Percentiles rank a stretch among this genome's conserved stretches.
These are phyloP conservation scores for Xylaria sp. DNA, from an alignment of 2,329 filamentous ascomycete genomes.

Conservation along the genomic window DNA sequence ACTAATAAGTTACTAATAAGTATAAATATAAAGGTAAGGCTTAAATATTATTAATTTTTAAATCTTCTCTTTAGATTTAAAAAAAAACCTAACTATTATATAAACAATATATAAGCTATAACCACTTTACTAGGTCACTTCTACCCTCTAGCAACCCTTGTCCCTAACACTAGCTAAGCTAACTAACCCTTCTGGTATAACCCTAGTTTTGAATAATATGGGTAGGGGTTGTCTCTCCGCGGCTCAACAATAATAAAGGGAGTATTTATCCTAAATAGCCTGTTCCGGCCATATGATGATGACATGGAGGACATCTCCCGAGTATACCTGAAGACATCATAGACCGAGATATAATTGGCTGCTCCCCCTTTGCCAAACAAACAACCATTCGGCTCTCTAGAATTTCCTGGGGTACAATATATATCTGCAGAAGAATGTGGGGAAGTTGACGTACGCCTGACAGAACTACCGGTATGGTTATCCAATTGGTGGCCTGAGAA, in stretches of 20 bases:
- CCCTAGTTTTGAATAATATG: background rate
- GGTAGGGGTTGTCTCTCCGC: background rate
- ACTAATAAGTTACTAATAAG: too few relatives aligned
- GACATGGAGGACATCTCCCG: conserved; percentile 29
- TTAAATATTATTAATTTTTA: too few relatives aligned
- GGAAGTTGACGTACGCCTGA: conserved; percentile 34
- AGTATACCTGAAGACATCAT: conserved; percentile 7
- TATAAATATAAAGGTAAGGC: too few relatives aligned
- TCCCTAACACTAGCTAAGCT: too few relatives aligned
- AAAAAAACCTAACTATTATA: too few relatives aligned
- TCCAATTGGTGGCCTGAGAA: conserved; percentile 15
- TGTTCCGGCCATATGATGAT: conserved; percentile 36
- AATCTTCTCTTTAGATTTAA: too few relatives aligned
- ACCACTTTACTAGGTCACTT: too few relatives aligned
- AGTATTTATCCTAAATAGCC: conserved; percentile 45
- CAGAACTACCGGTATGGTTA: conserved; percentile 15
- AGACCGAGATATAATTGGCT: conserved; percentile 18
- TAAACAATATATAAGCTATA: too few relatives aligned
- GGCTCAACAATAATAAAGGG: background rate
- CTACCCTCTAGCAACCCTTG: too few relatives aligned
- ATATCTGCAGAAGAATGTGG: conserved; percentile 30
- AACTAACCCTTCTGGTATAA: background rate
- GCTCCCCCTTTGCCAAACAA: conserved; percentile 6
- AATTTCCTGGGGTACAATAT: conserved; percentile 26
- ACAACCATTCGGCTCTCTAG: background rate